A percentile compares a stretch with the other conserved stretches of the same genome.
These are phyloP conservation scores for Globisporangium iwayamae DNA, from an alignment of 352 stramenopile genomes.

Conservation along the genomic window DNA sequence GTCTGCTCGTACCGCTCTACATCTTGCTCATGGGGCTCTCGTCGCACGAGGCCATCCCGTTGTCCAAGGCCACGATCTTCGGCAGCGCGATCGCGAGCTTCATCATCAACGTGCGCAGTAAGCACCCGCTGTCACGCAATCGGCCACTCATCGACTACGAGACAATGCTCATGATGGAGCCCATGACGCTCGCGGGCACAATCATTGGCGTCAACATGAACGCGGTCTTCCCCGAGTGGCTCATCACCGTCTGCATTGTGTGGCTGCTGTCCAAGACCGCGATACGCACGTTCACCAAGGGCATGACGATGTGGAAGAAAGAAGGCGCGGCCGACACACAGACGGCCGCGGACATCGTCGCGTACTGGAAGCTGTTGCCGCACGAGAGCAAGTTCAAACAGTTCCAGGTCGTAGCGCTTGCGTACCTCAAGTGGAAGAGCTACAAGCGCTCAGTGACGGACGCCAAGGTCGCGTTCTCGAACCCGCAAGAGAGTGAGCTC, in stretches of 20 bases:
- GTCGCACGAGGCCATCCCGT: constrained; percentile 75
- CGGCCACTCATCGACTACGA: constrained; percentile 82
- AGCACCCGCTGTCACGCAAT: constrained; percentile 55
- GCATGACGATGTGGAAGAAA: constrained; percentile 64
- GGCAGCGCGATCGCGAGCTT: constrained; percentile 76
- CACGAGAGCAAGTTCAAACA: constrained; percentile 68
- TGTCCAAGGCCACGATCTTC: constrained; percentile 85
- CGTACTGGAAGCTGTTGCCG: constrained; percentile 67
- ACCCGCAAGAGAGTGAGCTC: constrained; percentile 34
- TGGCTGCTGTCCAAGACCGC: constrained; percentile 70
- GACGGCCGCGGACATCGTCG: constrained; percentile 41
- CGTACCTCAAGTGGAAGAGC: constrained; percentile 71
- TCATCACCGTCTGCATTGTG: constrained; percentile 79
- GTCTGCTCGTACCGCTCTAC: constrained; percentile 73
- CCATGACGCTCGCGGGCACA: constrained; percentile 83
- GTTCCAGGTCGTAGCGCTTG: constrained; percentile 56
- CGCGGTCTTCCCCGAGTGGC: constrained; percentile 75
- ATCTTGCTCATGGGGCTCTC: constrained; percentile 73
- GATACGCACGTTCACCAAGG: constrained; percentile 62
- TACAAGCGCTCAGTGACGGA: constrained; percentile 41
- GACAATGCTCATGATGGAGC: constrained; percentile 82
- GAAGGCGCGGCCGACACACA: constrained; percentile 49
- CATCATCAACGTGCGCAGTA: constrained; percentile 60
- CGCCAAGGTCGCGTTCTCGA: constrained; percentile 35
- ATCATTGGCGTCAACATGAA: constrained; percentile 87